phyloP scores from a whole-genome alignment of 2,329 filamentous ascomycete genomes.

The Fusarium sarcochroum region DNA sequence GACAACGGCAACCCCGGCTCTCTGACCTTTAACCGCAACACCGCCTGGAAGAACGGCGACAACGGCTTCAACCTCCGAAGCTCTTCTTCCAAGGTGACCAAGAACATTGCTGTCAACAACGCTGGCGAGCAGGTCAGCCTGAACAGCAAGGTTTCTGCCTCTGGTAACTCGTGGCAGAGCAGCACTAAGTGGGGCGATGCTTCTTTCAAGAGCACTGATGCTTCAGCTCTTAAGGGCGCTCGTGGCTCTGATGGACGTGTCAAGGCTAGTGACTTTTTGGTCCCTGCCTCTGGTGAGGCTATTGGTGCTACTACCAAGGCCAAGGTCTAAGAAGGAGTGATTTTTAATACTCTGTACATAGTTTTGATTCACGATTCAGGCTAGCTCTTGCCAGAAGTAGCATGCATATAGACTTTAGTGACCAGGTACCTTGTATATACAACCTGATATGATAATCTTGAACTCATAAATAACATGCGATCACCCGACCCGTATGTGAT shows the following conservation, averaged over 20 bases:
- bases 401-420: neutral
- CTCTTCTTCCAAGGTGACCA: conserved; percentile 52
- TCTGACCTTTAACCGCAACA: conserved; percentile 59
- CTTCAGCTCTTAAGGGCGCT: conserved; percentile 53
- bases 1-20: conserved; percentile 61
- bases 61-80: conserved; percentile 42
- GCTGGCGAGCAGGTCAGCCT: conserved; percentile 24
- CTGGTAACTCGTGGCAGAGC: conserved; percentile 61
- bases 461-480: neutral
- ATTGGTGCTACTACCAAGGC: conserved; percentile 45
- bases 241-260: conserved; percentile 58
- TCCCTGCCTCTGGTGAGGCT: conserved; percentile 52
- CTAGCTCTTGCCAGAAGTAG: neutral
- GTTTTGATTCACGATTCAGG: neutral
- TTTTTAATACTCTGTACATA: neutral
- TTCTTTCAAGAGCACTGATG: conserved; percentile 56
- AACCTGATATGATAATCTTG: neutral
- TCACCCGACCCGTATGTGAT: too few relatives aligned
- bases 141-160: conserved; percentile 38
- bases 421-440: neutral
- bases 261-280: conserved; percentile 58
- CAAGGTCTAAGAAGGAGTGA: neutral
- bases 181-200: conserved; percentile 55
- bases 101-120: conserved; percentile 56
- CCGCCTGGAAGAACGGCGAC: conserved; percentile 61